Evolutionary conservation across 352 stramenopile species (phyloP).

Genomic region (Globisporangium middletonii): DNA sequence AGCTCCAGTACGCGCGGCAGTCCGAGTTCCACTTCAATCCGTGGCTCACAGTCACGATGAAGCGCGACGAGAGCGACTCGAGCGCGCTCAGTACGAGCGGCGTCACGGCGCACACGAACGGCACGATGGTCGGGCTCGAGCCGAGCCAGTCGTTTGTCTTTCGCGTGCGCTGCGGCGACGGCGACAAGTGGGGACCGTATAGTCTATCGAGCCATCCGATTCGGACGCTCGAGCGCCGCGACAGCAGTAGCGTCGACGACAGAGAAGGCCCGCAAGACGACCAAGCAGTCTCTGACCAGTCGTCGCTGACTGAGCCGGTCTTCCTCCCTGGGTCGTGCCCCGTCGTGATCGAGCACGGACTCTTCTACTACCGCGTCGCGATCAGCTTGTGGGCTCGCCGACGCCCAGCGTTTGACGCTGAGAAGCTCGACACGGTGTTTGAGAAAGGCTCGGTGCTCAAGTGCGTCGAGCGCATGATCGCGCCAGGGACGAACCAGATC

Average conservation of each 20-base stretch:
- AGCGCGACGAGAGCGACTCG: slow-evolving; percentile 27
- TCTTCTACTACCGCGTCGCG: slow-evolving; percentile 64
- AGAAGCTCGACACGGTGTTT: slow-evolving; percentile 46
- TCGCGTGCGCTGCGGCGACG: slow-evolving; percentile 52
- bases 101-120: slow-evolving; percentile 47
- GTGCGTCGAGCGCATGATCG: slow-evolving; percentile 45
- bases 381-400: slow-evolving; percentile 41
- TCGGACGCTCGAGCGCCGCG: slow-evolving; percentile 38
- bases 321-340: slow-evolving; percentile 64
- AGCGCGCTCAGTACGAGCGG: slow-evolving; percentile 32
- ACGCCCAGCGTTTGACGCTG: slow-evolving; percentile 37
- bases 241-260: slow-evolving; percentile 4
- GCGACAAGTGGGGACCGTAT: slow-evolving; percentile 57
- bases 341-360: slow-evolving; percentile 45
- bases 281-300: neutral
- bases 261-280: neutral
- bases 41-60: slow-evolving; percentile 49
- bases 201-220: slow-evolving; percentile 56
- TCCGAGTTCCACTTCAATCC: slow-evolving; percentile 52
- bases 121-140: slow-evolving; percentile 59
- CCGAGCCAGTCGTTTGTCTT: slow-evolving; percentile 50
- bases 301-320: slow-evolving; percentile 10
- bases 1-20: slow-evolving; percentile 61
- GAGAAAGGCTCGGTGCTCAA: slow-evolving; percentile 49
- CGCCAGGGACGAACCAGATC: slow-evolving; percentile 53